Conservation (phyloP, 352 stramenopile species). For the Phytophthora sojae region DNA sequence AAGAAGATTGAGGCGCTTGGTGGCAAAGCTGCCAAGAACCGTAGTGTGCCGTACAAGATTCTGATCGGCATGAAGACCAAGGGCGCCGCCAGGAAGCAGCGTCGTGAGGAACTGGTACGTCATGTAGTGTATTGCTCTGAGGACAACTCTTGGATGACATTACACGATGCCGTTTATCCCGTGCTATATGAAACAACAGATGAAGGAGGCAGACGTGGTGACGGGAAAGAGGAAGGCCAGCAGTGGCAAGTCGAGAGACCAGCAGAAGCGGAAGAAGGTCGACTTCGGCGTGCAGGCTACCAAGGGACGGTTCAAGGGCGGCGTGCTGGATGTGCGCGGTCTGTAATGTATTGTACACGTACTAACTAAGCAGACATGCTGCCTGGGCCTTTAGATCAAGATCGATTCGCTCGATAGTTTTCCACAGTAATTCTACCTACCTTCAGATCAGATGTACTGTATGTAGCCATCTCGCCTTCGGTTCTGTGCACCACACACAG, state of each 20-base stretch:
- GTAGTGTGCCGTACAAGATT: conserved; percentile 76
- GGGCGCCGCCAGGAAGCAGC: conserved; percentile 53
- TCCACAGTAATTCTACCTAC: background rate
- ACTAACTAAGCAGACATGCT: conserved; percentile 14
- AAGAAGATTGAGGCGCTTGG: conserved; percentile 78
- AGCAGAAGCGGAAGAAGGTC: conserved; percentile 74
- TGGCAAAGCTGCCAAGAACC: conserved; percentile 64
- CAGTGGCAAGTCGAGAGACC: conserved; percentile 40
- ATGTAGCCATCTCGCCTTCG: conserved; percentile 1
- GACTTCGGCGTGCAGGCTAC: conserved; percentile 83
- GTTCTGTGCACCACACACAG: conserved; percentile 15
- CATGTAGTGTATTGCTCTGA: background rate
- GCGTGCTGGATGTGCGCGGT: conserved; percentile 72
- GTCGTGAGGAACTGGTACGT: conserved; percentile 67
- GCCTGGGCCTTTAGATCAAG: background rate
- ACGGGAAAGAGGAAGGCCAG: conserved; percentile 68
- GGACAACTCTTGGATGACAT: background rate
- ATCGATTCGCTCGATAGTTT: conserved; percentile 3
- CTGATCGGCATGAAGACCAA: conserved; percentile 80
- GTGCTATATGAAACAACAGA: conserved; percentile 37
- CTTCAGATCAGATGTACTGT: too few species aligned
- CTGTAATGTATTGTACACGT: conserved; percentile 42
- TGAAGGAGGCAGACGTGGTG: conserved; percentile 76
- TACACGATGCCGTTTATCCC: background rate
- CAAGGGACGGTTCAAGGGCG: conserved; percentile 77